Percentiles rank a stretch among this genome's conserved stretches.
These are phyloP conservation scores for Rutstroemia sp. DNA, from an alignment of 2,329 filamentous ascomycete species.

Conservation along the genomic window DNA sequence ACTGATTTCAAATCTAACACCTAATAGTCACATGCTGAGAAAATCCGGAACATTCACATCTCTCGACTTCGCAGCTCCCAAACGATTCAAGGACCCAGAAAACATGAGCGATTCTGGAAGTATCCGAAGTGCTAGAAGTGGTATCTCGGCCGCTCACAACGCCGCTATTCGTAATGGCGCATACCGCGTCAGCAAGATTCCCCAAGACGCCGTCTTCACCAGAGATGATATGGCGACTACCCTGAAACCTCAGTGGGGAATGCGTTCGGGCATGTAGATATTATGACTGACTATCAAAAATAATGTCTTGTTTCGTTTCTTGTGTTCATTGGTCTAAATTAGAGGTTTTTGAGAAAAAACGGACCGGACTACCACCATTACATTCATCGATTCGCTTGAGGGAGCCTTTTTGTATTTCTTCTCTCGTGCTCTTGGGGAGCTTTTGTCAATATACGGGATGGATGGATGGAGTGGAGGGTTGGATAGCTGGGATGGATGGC, in stretches of 20 bases:
- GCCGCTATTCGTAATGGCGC: slow-evolving; percentile 60
- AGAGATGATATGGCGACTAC: slow-evolving; percentile 50
- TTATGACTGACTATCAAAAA: slow-evolving; percentile 10
- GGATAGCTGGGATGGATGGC: too few species aligned
- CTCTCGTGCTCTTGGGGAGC: not conserved
- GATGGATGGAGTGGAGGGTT: too few species aligned
- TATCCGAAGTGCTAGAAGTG: slow-evolving; percentile 57
- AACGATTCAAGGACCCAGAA: slow-evolving; percentile 58
- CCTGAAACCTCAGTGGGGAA: slow-evolving; percentile 34
- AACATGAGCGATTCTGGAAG: slow-evolving; percentile 59
- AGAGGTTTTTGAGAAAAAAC: not conserved
- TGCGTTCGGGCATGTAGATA: slow-evolving; percentile 24
- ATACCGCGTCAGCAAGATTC: slow-evolving; percentile 62
- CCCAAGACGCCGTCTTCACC: slow-evolving; percentile 56
- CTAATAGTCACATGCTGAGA: slow-evolving; percentile 56
- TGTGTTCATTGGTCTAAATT: slow-evolving; percentile 14
- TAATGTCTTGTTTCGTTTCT: slow-evolving; percentile 13
- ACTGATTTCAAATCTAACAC: slow-evolving; percentile 24
- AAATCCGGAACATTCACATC: slow-evolving; percentile 73
- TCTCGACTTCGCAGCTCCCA: slow-evolving; percentile 74
- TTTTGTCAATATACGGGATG: too few species aligned
- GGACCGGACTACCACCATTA: slow-evolving; percentile 7
- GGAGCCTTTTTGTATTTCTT: not conserved
- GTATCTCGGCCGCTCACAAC: slow-evolving; percentile 50
- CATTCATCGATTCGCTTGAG: slow-evolving; percentile 4